Evolutionary conservation across 2,329 filamentous ascomycete species (phyloP).

Genomic region (Clonostachys rhizophaga): DNA sequence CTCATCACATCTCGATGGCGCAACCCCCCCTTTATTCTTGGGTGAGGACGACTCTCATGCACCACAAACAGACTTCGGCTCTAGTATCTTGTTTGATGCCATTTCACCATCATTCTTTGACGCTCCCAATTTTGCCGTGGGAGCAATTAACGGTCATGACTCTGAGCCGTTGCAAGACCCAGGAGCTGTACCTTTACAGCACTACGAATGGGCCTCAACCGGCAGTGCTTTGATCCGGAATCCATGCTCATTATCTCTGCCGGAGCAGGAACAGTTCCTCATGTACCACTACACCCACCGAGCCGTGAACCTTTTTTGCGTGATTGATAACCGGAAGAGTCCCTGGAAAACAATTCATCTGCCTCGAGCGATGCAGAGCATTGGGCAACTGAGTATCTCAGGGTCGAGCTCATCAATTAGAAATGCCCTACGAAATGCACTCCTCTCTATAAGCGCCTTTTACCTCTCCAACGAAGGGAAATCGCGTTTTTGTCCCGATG

Average conservation of each 20-base stretch:
- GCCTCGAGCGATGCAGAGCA: constrained; percentile 12
- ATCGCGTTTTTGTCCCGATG: constrained; percentile 4
- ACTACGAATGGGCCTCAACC: not conserved
- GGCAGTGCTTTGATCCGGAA: not conserved
- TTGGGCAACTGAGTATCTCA: constrained; percentile 12
- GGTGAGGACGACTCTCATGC: too few relatives aligned
- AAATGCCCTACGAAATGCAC: constrained; percentile 10
- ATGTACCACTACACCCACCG: constrained; percentile 14
- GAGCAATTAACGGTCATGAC: too few relatives aligned
- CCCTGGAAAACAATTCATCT: constrained; percentile 18
- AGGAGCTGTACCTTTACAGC: not conserved
- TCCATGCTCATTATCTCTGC: constrained; percentile 1
- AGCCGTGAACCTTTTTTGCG: constrained; percentile 15
- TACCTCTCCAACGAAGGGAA: constrained; percentile 13
- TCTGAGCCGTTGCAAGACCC: too few relatives aligned
- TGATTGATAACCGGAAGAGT: constrained; percentile 15
- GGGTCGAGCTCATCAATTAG: constrained; percentile 12
- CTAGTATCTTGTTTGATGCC: too few relatives aligned
- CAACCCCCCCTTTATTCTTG: too few relatives aligned
- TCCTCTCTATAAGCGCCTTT: constrained; percentile 17
- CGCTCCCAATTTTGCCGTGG: too few relatives aligned
- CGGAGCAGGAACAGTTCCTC: constrained; percentile 11
- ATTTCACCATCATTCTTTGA: too few relatives aligned
- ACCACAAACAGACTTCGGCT: too few relatives aligned
- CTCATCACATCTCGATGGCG: too few relatives aligned